phyloP scores from a whole-genome alignment of 345 rosid genomes.

The Gossypium longicalyx region DNA sequence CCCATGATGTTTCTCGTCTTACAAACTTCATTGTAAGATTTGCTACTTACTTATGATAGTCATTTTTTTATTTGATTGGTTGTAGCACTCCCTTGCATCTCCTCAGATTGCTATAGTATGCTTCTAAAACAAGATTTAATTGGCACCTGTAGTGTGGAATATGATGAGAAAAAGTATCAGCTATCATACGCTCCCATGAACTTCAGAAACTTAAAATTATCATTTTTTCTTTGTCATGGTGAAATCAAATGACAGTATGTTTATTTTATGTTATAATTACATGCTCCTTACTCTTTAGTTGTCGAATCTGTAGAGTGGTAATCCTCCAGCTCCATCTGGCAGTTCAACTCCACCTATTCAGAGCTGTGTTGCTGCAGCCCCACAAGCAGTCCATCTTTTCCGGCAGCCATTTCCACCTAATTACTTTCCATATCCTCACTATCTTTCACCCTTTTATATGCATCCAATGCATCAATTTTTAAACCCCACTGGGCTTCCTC shows the following conservation, averaged over 20 bases:
- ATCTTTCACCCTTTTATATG: conserved; percentile 49
- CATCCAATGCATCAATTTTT: conserved; percentile 62
- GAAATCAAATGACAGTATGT: background rate
- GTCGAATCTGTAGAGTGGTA: conserved; percentile 44
- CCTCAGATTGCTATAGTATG: background rate
- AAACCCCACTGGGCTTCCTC: conserved; percentile 59
- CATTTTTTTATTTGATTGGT: background rate
- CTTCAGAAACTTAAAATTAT: background rate
- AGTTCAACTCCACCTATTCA: conserved; percentile 49
- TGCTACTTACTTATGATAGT: background rate
- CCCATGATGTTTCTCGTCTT: conserved; percentile 34
- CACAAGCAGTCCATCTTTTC: conserved; percentile 55
- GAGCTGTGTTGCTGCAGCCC: conserved; percentile 46
- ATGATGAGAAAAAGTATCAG: background rate
- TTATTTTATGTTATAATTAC: background rate
- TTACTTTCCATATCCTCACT: conserved; percentile 59
- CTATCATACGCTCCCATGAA: background rate
- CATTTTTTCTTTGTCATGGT: background rate
- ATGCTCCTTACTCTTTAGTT: conserved; percentile 7
- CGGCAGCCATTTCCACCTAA: conserved; percentile 68
- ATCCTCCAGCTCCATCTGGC: conserved; percentile 38
- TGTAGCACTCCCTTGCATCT: background rate
- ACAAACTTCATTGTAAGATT: conserved; percentile 37
- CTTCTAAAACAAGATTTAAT: background rate
- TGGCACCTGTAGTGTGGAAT: background rate